A percentile compares a stretch with the other conserved stretches of the same genome.
Conservation (phyloP, 2,329 filamentous ascomycete genomes). For the Camillea tinctor region DNA sequence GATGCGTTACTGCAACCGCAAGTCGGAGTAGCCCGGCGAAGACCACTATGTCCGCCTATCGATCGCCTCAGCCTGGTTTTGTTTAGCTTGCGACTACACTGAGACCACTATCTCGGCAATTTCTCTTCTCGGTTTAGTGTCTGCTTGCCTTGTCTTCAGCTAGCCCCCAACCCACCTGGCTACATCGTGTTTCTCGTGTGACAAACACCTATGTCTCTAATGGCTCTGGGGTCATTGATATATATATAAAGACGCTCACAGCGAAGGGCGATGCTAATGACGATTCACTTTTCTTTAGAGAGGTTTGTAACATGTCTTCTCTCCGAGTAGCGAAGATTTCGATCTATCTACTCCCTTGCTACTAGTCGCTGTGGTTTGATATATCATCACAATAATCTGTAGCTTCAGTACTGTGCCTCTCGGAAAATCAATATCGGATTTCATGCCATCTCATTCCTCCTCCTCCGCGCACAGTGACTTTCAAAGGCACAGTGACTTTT, state of each 20-base stretch:
- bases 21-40: background rate
- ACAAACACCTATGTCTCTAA: background rate
- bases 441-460: too few relatives aligned
- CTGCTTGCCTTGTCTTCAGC: background rate
- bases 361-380: background rate
- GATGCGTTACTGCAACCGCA: too few relatives aligned
- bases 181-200: background rate
- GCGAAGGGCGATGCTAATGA: too few relatives aligned
- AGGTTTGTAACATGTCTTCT: too few relatives aligned
- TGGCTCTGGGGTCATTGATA: too few relatives aligned
- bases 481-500: too few relatives aligned
- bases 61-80: background rate
- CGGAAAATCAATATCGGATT: too few relatives aligned
- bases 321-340: too few relatives aligned
- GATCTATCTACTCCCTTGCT: too few relatives aligned
- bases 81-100: background rate
- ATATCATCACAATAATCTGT: background rate
- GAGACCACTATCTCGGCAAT: background rate
- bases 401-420: too few relatives aligned
- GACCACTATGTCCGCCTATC: background rate
- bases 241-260: background rate
- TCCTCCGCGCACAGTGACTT: too few relatives aligned
- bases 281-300: too few relatives aligned
- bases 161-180: background rate
- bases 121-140: background rate